phyloP scores from a whole-genome alignment of 129 eudicot species.

The Helichrysum umbraculigerum region DNA sequence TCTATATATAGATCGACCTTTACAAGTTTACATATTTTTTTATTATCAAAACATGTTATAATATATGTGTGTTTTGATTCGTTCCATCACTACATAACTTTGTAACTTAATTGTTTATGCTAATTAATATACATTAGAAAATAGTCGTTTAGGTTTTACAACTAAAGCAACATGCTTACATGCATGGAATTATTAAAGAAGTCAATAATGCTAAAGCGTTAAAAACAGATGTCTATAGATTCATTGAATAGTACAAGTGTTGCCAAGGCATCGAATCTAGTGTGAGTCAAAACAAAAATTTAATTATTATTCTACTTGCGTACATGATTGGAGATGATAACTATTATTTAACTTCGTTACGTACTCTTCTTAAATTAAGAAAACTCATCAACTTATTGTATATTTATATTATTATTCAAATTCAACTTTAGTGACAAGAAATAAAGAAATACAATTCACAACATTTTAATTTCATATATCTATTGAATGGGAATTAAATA shows the following conservation, averaged over 20 bases:
- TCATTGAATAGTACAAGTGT: not conserved
- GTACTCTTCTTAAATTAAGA: no score
- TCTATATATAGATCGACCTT: no score
- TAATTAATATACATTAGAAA: no score
- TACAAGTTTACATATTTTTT: no score
- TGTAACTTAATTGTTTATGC: not conserved
- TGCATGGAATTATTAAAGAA: not conserved
- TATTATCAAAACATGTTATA: no score
- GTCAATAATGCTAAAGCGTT: constrained; percentile 12
- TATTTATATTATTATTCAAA: no score
- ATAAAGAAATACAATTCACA: no score
- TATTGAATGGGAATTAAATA: no score
- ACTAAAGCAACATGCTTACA: not conserved
- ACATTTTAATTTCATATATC: no score
- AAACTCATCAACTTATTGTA: no score
- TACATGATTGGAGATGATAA: not conserved
- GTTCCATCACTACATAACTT: not conserved
- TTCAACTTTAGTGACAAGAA: no score
- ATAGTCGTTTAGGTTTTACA: not conserved
- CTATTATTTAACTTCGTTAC: not conserved
- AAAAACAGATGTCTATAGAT: not conserved
- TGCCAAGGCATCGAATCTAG: not conserved
- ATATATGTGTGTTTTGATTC: not conserved
- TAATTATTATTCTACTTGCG: not conserved
- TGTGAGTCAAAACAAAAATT: not conserved